A percentile compares a stretch with the other conserved stretches of the same genome.
Conservation (phyloP, 257 asterid species). For the Gentiana straminea region DNA sequence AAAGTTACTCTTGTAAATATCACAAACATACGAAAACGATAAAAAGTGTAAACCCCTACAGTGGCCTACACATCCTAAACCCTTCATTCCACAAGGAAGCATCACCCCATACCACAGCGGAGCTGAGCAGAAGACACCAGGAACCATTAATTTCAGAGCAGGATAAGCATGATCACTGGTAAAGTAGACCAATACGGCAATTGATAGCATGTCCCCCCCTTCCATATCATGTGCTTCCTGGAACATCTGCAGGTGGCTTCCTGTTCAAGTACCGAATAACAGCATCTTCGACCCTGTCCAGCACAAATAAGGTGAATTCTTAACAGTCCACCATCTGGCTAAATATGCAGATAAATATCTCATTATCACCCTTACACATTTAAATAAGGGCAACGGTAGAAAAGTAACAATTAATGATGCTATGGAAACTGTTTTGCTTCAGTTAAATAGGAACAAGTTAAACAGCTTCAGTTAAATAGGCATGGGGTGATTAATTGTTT, state of each 20-base stretch:
- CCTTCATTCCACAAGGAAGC: not conserved
- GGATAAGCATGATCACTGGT: not conserved
- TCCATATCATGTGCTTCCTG: slow-evolving; percentile 41
- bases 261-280: slow-evolving; percentile 91
- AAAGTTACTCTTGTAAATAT: no score
- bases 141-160: not conserved
- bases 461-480: no score
- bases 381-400: no score
- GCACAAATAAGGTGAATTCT: slow-evolving; percentile 2
- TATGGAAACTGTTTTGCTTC: no score
- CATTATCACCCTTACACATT: no score
- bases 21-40: no score
- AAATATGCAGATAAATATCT: no score
- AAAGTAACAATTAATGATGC: no score
- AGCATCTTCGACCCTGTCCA: slow-evolving; percentile 93
- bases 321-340: not conserved
- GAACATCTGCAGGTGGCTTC: slow-evolving; percentile 61
- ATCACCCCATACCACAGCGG: not conserved
- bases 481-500: no score
- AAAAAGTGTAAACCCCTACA: no score
- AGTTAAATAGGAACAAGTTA: no score
- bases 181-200: not conserved
- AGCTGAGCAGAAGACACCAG: not conserved
- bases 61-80: slow-evolving; percentile 3
- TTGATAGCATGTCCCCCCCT: not conserved